Evolutionary conservation across 1,139 yeast genomes (phyloP), one percentile per base, ranked within the genome.

Genomic region (Scheffersomyces stambukii): DNA sequence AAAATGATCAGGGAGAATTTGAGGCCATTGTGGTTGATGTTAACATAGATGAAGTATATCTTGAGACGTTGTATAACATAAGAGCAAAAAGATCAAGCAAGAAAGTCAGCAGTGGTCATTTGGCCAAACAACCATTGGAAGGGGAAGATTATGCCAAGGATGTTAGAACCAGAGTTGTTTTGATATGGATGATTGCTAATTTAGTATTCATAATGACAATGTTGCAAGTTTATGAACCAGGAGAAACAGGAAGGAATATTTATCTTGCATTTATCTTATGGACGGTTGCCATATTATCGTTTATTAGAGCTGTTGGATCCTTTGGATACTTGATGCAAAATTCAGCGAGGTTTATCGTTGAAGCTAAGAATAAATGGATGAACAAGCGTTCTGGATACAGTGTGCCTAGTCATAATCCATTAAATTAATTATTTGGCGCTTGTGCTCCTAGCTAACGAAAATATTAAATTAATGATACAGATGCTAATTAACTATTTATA

Each of bases 101-200:
- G 39, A 71, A 81, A 35, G 77, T 77, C 29, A 31, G 39, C 8
- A 73, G 76, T 9, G 69, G 75, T 16, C 72, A 64, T 27, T 54
- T 62, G 20, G 60, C 61, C 28, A 60, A 62, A 38, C 37, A 41
- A 8, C 46, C 43, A 10, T 60, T 71, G 35, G 79, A 73, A 36
- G 81, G 82, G 23, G 94, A 85, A 46, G 98, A 91, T 54, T 89
- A 91, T 53, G 94, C 93, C 48, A 78, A 95, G 50, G 95, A 88
- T 53, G 85, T 91, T 17, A 77, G 98, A 61, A 85, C 97, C 1
- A 74, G 91, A 40, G 96, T 91, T 25, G 97, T 91, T n/a, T 72
- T 89, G 47, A 60, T 77, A 6, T 91, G 98, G 98, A 72, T 91
- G 73, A 65, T 88, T 30, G 64, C 83, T 18, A 91, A 91, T 52